Conservation (phyloP, 352 stramenopile species). For the Phytophthora ohioensis region DNA sequence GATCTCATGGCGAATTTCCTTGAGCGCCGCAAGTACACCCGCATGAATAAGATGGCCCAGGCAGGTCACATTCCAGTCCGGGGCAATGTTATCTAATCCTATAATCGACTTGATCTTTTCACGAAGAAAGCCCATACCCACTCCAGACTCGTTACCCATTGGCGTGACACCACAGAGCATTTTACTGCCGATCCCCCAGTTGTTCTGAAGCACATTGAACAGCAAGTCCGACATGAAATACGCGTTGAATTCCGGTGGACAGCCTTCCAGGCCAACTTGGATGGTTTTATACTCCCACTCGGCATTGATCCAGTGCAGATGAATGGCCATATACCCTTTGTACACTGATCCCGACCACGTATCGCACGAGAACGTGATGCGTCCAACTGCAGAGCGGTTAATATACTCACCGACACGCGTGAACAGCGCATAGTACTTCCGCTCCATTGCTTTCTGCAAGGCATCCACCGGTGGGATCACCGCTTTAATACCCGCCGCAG, state of each 20-base stretch:
- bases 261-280: slow-evolving; percentile 78
- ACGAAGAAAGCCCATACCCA: slow-evolving; percentile 80
- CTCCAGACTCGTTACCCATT: slow-evolving; percentile 61
- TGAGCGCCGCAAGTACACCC: slow-evolving; percentile 68
- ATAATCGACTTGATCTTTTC: slow-evolving; percentile 85
- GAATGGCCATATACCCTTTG: slow-evolving; percentile 80
- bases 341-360: slow-evolving; percentile 76
- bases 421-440: slow-evolving; percentile 80
- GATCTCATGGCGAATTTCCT: slow-evolving; percentile 77
- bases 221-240: slow-evolving; percentile 86
- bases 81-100: slow-evolving; percentile 77
- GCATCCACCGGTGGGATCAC: slow-evolving; percentile 58
- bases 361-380: slow-evolving; percentile 83
- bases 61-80: slow-evolving; percentile 81
- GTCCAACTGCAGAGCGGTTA: slow-evolving; percentile 70
- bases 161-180: slow-evolving; percentile 78
- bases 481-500: slow-evolving; percentile 56
- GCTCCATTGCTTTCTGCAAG: slow-evolving; percentile 75
- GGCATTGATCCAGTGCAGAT: slow-evolving; percentile 86
- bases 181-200: slow-evolving; percentile 78
- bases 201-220: slow-evolving; percentile 84
- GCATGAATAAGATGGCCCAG: slow-evolving; percentile 78
- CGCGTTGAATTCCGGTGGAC: slow-evolving; percentile 68
- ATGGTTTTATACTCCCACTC: slow-evolving; percentile 89
- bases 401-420: slow-evolving; percentile 79